A percentile compares a stretch with the other conserved stretches of the same genome.
phyloP scores from a whole-genome alignment of 2,329 filamentous ascomycete genomes.

The Hypoxylon sp. region DNA sequence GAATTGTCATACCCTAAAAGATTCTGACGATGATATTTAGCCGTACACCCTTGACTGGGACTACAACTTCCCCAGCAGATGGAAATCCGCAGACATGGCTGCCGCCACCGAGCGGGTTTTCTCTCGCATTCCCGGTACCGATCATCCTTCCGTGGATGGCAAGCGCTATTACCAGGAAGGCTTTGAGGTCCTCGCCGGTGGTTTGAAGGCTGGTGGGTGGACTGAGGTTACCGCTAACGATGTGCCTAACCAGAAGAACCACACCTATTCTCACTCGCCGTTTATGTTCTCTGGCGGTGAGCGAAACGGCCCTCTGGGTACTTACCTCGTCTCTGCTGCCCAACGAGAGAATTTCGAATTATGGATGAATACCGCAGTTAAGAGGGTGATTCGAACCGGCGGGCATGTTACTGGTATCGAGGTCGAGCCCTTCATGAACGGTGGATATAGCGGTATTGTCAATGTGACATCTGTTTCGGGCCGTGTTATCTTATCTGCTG shows the following conservation, averaged over 20 bases:
- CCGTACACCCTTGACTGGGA: slow-evolving; percentile 77
- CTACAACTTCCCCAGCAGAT: slow-evolving; percentile 76
- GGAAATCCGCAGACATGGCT: slow-evolving; percentile 73
- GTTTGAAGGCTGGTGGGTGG: slow-evolving; percentile 73
- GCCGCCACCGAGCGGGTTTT: slow-evolving; percentile 72
- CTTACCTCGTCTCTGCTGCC: slow-evolving; percentile 73
- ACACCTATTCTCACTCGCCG: slow-evolving; percentile 70
- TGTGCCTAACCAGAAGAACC: slow-evolving; percentile 72
- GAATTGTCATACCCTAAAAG: not conserved
- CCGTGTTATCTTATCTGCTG: slow-evolving; percentile 75
- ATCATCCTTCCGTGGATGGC: slow-evolving; percentile 72
- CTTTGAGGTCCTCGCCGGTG: slow-evolving; percentile 70
- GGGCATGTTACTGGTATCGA: slow-evolving; percentile 74
- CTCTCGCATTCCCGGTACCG: slow-evolving; percentile 74
- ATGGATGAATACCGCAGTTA: slow-evolving; percentile 74
- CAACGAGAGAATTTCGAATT: slow-evolving; percentile 74
- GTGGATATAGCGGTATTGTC: slow-evolving; percentile 69
- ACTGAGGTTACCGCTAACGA: slow-evolving; percentile 67
- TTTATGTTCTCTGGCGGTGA: slow-evolving; percentile 76
- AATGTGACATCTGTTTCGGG: slow-evolving; percentile 70
- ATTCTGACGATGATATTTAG: slow-evolving; percentile 43
- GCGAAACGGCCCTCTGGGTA: slow-evolving; percentile 75
- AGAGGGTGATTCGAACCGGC: slow-evolving; percentile 71
- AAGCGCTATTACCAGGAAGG: slow-evolving; percentile 74
- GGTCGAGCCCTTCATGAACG: slow-evolving; percentile 65